Percentiles rank a stretch among this genome's conserved stretches.
These are phyloP conservation scores for Heritiera littoralis DNA, from an alignment of 345 rosid genomes.

Conservation along the genomic window DNA sequence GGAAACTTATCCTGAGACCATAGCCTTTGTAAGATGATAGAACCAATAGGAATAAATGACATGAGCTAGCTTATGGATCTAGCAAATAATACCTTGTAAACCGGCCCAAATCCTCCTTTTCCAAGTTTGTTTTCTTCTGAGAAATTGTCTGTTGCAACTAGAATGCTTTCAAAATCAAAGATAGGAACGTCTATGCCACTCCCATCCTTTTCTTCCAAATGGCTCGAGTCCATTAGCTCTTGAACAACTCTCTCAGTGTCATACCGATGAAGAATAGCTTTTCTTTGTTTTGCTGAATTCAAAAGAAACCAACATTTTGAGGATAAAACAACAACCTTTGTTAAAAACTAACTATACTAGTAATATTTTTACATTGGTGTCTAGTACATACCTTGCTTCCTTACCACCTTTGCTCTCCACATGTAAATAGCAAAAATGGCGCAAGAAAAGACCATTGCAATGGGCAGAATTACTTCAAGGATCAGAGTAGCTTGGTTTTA, in stretches of 20 bases:
- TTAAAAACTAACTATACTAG: background rate
- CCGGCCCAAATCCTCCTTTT: slow-evolving; percentile 79
- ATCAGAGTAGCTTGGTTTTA: slow-evolving; percentile 11
- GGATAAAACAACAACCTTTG: background rate
- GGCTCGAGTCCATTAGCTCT: background rate
- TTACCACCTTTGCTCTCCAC: slow-evolving; percentile 15
- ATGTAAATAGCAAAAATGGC: slow-evolving; percentile 8
- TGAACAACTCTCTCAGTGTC: slow-evolving; percentile 14
- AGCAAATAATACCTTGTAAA: slow-evolving; percentile 51
- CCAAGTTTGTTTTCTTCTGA: slow-evolving; percentile 66
- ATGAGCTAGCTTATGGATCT: background rate
- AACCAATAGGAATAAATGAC: background rate
- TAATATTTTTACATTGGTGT: too few species aligned
- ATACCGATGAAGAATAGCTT: background rate
- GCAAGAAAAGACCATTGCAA: slow-evolving; percentile 7
- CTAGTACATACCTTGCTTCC: slow-evolving; percentile 24
- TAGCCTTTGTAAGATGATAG: background rate
- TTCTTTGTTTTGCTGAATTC: slow-evolving; percentile 13
- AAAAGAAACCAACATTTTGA: background rate
- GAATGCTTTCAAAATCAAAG: background rate
- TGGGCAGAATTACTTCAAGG: slow-evolving; percentile 16
- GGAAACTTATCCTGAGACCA: slow-evolving; percentile 44
- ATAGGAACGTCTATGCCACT: background rate
- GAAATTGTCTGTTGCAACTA: slow-evolving; percentile 58
- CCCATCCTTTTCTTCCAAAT: background rate